phyloP scores from a whole-genome alignment of 257 asterid genomes.

The Forsythia viridissima region DNA sequence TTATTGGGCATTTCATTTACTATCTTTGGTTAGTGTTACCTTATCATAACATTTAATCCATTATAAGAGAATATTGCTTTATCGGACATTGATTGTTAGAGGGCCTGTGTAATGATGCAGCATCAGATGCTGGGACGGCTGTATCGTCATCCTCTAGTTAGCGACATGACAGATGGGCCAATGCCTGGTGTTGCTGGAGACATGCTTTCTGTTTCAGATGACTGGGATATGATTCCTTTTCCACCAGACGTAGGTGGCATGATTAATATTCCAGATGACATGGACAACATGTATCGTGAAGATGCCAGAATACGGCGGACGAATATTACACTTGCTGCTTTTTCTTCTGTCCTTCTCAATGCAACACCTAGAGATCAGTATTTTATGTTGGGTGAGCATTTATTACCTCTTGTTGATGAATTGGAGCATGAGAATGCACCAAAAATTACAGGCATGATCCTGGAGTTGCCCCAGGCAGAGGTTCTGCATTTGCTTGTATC shows the following conservation, averaged over 20 bases:
- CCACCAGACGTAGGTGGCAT: background rate
- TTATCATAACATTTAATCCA: background rate
- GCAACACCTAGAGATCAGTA: background rate
- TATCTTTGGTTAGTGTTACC: background rate
- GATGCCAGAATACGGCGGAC: background rate
- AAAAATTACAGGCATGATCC: background rate
- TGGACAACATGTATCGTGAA: background rate
- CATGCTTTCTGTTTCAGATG: background rate
- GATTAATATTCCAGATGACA: background rate
- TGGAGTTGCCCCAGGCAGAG: background rate
- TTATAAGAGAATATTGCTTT: background rate
- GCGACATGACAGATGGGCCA: background rate
- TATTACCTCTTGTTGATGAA: background rate
- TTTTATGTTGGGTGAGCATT: background rate
- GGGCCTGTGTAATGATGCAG: background rate
- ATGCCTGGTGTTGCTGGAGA: background rate
- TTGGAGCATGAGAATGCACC: background rate
- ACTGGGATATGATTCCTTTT: background rate
- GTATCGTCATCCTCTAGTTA: background rate
- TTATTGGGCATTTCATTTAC: background rate
- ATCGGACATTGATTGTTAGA: background rate
- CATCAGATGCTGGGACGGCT: background rate
- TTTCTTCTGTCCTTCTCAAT: background rate
- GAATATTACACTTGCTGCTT: background rate
- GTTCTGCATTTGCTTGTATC: background rate